Evolutionary conservation across 176 grass and related monocot species (phyloP).

Genomic region (Musa troglodytarum): DNA sequence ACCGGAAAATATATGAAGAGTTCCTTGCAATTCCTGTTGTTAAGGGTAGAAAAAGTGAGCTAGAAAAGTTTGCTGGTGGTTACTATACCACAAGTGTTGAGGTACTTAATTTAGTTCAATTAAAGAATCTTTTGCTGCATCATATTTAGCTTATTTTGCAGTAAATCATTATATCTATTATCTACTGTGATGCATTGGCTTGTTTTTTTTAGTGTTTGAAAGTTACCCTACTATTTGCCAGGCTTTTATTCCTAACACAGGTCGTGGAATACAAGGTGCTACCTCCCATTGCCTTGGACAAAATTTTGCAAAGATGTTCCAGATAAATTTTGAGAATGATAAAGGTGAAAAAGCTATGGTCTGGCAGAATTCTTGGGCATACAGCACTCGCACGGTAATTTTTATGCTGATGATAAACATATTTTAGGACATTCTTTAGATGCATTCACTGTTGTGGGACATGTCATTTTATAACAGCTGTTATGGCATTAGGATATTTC

Average conservation of each 20-base stretch:
- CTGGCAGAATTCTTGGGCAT: conserved; percentile 99
- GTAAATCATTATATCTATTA: neutral
- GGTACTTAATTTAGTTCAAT: conserved; percentile 31
- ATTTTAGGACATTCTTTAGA: too few species aligned
- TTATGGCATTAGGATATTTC: too few species aligned
- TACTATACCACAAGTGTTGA: conserved; percentile 93
- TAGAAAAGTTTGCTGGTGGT: conserved; percentile 94
- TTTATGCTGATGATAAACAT: neutral
- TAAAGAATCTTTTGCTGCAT: conserved; percentile 3
- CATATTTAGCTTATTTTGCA: neutral
- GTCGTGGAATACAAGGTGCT: conserved; percentile 92
- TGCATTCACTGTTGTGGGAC: too few species aligned
- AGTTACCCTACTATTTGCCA: conserved; percentile 12
- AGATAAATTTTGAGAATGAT: conserved; percentile 95
- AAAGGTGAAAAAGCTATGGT: conserved; percentile 81
- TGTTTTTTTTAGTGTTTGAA: conserved; percentile 10
- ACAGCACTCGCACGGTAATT: conserved; percentile 91
- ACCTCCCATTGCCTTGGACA: conserved; percentile 96
- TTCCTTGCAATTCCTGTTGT: conserved; percentile 92
- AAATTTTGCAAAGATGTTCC: conserved; percentile 96
- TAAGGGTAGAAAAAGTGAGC: conserved; percentile 87
- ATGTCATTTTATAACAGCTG: too few species aligned
- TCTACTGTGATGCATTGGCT: neutral
- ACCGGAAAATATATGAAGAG: conserved; percentile 86
- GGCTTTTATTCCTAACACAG: conserved; percentile 77